Percentiles rank a stretch among this genome's conserved stretches.
Evolutionary conservation across 2,329 filamentous ascomycete genomes (phyloP).

Genomic region (Clonostachys rhizophaga): DNA sequence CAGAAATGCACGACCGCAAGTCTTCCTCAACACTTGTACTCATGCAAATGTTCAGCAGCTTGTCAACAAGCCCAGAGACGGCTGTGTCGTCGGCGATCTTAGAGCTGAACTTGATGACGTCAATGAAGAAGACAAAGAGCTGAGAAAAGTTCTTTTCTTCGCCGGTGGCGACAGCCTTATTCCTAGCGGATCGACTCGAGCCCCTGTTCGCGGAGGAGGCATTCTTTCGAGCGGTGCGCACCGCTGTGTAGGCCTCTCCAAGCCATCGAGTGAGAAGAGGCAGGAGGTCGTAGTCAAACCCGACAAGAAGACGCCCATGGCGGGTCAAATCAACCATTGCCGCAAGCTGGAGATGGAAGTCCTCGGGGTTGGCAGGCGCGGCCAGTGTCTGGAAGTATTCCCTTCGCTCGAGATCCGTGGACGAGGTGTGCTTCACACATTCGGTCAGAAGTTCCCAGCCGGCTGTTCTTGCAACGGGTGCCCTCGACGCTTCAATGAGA

Average conservation of each 20-base stretch:
- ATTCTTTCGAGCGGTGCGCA: conserved; percentile 45
- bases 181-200: conserved; percentile 29
- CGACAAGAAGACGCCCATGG: conserved; percentile 56
- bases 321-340: conserved; percentile 58
- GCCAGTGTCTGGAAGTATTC: conserved; percentile 62
- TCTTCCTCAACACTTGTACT: conserved; percentile 62
- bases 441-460: conserved; percentile 63
- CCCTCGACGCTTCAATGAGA: conserved; percentile 53
- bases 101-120: conserved; percentile 73
- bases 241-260: conserved; percentile 46
- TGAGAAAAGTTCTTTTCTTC: conserved; percentile 60
- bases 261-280: conserved; percentile 60
- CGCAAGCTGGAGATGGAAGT: conserved; percentile 63
- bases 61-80: conserved; percentile 55
- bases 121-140: conserved; percentile 61
- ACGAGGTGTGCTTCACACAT: conserved; percentile 57
- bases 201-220: conserved; percentile 31
- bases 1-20: conserved; percentile 60
- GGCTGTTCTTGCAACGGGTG: conserved; percentile 47
- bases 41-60: conserved; percentile 62
- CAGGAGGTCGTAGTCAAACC: conserved; percentile 64
- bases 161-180: conserved; percentile 27
- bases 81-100: conserved; percentile 61
- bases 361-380: conserved; percentile 49
- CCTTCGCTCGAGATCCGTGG: conserved; percentile 62